A percentile compares a stretch with the other conserved stretches of the same genome.
These are phyloP conservation scores for Phytophthora sp. DNA, from an alignment of 352 stramenopile genomes.

Conservation along the genomic window DNA sequence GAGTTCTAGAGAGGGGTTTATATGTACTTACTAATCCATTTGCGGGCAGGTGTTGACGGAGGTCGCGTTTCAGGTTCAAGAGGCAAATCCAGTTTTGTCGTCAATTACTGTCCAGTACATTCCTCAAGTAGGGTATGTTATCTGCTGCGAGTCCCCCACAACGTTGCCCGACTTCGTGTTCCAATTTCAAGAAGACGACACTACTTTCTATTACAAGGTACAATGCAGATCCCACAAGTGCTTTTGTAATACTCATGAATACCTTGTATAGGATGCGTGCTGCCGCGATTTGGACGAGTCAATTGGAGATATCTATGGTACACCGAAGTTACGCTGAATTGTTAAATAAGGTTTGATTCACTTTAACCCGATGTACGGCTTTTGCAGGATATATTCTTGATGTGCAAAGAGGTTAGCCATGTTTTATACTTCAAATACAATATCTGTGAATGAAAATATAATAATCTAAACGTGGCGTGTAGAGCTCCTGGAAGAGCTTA, in stretches of 20 bases:
- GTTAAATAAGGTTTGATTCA: background rate
- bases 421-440: background rate
- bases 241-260: background rate
- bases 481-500: constrained; percentile 84
- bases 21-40: background rate
- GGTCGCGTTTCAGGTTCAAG: constrained; percentile 83
- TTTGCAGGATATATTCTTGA: constrained; percentile 79
- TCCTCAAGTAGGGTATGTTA: constrained; percentile 87
- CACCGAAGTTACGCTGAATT: background rate
- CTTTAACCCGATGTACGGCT: background rate
- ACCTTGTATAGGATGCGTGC: constrained; percentile 57
- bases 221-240: background rate
- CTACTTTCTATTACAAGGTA: constrained; percentile 90
- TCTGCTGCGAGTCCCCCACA: constrained; percentile 76
- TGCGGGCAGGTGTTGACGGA: constrained; percentile 75
- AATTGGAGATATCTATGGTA: constrained; percentile 87
- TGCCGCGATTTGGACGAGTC: constrained; percentile 82
- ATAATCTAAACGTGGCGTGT: background rate
- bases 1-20: background rate
- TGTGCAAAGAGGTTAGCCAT: constrained; percentile 66
- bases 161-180: constrained; percentile 81
- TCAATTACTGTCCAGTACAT: constrained; percentile 89
- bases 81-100: constrained; percentile 68
- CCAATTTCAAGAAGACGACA: constrained; percentile 89
- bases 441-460: background rate